Percentiles rank a stretch among this genome's conserved stretches.
These are phyloP conservation scores for Saccharomycopsis malanga DNA, from an alignment of 805 yeast genomes.

Conservation along the genomic window DNA sequence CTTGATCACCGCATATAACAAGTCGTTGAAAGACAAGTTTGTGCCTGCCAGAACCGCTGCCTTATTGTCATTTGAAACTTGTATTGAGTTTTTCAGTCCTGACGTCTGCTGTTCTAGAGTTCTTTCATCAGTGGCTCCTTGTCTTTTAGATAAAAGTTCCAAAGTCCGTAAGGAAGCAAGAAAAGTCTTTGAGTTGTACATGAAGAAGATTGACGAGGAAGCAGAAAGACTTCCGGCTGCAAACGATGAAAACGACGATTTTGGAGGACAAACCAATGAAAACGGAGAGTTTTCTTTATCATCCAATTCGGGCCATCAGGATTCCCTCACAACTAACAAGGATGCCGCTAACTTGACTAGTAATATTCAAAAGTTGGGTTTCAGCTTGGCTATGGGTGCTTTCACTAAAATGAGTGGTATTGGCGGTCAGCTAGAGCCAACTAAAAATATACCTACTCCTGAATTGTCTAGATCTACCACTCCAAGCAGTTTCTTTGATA, in stretches of 20 bases:
- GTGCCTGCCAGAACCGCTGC: conserved; percentile 72
- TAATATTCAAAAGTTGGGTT: conserved; percentile 26
- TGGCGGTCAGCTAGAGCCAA: conserved; percentile 22
- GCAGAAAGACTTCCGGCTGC: conserved; percentile 28
- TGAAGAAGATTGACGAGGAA: conserved; percentile 45
- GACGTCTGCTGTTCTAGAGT: conserved; percentile 74
- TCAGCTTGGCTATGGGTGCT: conserved; percentile 22
- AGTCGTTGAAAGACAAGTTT: conserved; percentile 74
- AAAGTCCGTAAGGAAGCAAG: conserved; percentile 70
- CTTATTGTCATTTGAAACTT: conserved; percentile 59
- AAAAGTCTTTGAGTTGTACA: conserved; percentile 54
- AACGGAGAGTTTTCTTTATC: background rate
- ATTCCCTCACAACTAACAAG: background rate
- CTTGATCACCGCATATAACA: conserved; percentile 77
- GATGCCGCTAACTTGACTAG: conserved; percentile 17
- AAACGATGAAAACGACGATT: conserved; percentile 21
- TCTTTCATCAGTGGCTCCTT: conserved; percentile 77
- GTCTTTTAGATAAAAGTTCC: conserved; percentile 66
- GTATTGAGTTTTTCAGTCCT: conserved; percentile 60
- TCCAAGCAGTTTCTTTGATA: background rate
- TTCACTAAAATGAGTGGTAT: conserved; percentile 22
- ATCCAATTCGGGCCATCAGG: background rate
- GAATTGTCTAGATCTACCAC: conserved; percentile 5
- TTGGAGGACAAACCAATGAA: too few species aligned
- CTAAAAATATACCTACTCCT: background rate